These are phyloP conservation scores for Dimargaris xerosporica DNA, from an alignment of 192 early-diverging fungal species.

Conservation along the genomic window DNA sequence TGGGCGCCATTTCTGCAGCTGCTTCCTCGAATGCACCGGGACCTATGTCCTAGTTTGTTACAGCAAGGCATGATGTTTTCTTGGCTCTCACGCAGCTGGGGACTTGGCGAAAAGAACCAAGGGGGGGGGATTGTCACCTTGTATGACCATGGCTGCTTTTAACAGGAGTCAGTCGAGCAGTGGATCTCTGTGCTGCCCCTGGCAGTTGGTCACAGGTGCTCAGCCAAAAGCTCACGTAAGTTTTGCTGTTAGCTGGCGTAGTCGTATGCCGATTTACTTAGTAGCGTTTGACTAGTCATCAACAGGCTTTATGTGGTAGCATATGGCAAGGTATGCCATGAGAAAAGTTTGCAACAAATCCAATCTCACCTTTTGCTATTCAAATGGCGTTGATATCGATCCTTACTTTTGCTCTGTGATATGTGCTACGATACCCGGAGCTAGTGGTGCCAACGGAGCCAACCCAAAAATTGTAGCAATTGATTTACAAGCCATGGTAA, in stretches of 20 bases:
- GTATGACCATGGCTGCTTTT: not conserved
- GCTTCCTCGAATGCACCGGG: not conserved
- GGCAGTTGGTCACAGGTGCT: slow-evolving; percentile 96
- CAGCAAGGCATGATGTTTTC: too few species aligned
- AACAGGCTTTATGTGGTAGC: too few species aligned
- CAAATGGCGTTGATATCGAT: too few species aligned
- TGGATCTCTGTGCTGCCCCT: slow-evolving; percentile 95
- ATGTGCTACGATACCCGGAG: not conserved
- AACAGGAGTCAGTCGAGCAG: slow-evolving; percentile 60
- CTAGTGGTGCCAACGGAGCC: slow-evolving; percentile 11
- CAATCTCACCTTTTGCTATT: too few species aligned
- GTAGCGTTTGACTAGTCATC: too few species aligned
- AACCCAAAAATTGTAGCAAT: slow-evolving; percentile 74
- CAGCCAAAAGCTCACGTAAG: slow-evolving; percentile 32
- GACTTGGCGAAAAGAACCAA: not conserved
- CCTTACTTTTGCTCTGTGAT: not conserved
- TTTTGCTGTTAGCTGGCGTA: too few species aligned
- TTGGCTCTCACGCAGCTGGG: too few species aligned
- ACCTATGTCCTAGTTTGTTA: too few species aligned
- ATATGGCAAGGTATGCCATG: too few species aligned
- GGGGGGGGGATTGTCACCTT: not conserved
- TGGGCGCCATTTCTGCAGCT: not conserved
- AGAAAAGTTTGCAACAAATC: too few species aligned
- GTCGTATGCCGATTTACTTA: too few species aligned
- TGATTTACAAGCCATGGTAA: slow-evolving; percentile 81